phyloP scores from a whole-genome alignment of 2,329 filamentous ascomycete genomes.

The Calonectria crousiana region DNA sequence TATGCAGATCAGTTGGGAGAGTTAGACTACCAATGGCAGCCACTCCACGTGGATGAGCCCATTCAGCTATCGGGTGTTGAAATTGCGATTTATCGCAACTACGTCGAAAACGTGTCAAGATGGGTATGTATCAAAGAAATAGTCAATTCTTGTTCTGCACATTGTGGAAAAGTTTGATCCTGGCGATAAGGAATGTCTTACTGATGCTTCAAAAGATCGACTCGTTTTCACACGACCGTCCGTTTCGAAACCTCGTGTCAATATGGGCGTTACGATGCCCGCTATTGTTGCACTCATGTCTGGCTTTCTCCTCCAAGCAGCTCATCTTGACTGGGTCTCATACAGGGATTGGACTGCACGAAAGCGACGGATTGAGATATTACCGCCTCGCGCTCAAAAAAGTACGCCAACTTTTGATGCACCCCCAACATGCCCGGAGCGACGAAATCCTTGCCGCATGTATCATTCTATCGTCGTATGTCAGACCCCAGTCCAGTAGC shows the following conservation, averaged over 20 bases:
- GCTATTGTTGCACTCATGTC: neutral
- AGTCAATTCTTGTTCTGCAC: neutral
- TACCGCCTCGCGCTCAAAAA: neutral
- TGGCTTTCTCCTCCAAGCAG: neutral
- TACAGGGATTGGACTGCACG: neutral
- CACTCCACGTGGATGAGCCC: neutral
- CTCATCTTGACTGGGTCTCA: neutral
- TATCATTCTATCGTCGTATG: constrained; percentile 4
- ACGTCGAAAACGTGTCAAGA: neutral
- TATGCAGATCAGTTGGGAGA: neutral
- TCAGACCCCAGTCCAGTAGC: neutral
- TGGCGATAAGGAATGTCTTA: no score
- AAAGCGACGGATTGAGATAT: neutral
- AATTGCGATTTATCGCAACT: neutral
- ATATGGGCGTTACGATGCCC: neutral
- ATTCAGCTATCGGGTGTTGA: neutral
- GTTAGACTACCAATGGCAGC: neutral
- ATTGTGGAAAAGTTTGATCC: neutral
- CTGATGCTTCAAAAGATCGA: neutral
- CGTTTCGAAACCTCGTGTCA: neutral
- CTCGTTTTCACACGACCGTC: neutral
- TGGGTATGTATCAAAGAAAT: neutral
- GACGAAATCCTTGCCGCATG: neutral
- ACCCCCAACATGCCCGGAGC: neutral
- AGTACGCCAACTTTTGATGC: neutral